Conservation (phyloP, 768 basidiomycete genomes). For the Rhodotorula graminis region DNA sequence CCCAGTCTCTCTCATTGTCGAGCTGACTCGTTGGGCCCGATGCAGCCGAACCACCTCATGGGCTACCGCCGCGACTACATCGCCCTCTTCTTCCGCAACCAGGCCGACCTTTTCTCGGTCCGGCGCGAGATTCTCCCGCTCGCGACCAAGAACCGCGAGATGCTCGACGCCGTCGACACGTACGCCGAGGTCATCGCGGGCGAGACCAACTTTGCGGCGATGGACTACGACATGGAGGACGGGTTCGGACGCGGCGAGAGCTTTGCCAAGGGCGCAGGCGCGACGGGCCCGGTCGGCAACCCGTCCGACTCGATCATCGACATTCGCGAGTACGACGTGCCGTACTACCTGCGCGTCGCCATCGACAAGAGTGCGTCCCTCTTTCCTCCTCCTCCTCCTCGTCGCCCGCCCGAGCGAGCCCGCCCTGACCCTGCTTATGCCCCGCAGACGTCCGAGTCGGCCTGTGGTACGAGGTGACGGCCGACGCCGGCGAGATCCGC, state of each 20-base stretch:
- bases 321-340: constrained; percentile 91
- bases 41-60: constrained; percentile 83
- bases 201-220: constrained; percentile 42
- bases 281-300: constrained; percentile 49
- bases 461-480: constrained; percentile 89
- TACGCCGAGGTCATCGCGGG: constrained; percentile 92
- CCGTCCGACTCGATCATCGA: constrained; percentile 91
- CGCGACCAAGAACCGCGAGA: constrained; percentile 81
- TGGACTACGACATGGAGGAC: constrained; percentile 53
- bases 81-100: constrained; percentile 82
- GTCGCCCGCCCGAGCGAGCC: constrained; percentile 13
- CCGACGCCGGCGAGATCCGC: constrained; percentile 63
- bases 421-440: constrained; percentile 58
- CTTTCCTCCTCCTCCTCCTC: not conserved
- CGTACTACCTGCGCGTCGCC: constrained; percentile 96
- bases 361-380: constrained; percentile 71
- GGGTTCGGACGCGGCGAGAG: constrained; percentile 45
- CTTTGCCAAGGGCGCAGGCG: constrained; percentile 12
- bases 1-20: too few species aligned
- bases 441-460: constrained; percentile 79
- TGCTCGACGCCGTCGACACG: constrained; percentile 90
- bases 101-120: constrained; percentile 82
- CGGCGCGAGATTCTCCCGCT: constrained; percentile 84
- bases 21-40: not conserved
- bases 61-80: constrained; percentile 87